Conservation (phyloP, 768 basidiomycete genomes). For the Exsudoporus frostii region DNA sequence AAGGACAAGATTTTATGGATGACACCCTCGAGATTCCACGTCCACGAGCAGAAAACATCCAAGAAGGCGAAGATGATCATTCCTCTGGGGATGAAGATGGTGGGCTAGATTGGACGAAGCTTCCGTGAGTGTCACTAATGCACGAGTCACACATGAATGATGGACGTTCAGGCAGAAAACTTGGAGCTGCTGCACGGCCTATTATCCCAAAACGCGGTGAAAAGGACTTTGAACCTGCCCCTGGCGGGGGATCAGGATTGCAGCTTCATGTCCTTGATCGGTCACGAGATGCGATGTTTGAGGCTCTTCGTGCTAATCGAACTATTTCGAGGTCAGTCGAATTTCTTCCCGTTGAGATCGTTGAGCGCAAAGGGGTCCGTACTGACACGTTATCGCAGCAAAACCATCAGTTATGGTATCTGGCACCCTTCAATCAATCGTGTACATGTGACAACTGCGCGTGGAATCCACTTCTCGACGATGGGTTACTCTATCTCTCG, state of each 20-base stretch:
- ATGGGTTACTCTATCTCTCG: conserved; percentile 80
- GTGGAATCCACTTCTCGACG: conserved; percentile 78
- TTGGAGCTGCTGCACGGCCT: conserved; percentile 43
- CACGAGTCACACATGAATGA: conserved; percentile 5
- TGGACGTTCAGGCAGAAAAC: conserved; percentile 13
- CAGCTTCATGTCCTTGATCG: conserved; percentile 81
- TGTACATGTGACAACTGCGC: conserved; percentile 64
- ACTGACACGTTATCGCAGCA: conserved; percentile 41
- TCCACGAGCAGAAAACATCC: conserved; percentile 10
- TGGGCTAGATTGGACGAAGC: conserved; percentile 79
- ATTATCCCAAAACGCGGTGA: conserved; percentile 95
- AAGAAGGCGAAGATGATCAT: conserved; percentile 36
- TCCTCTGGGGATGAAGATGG: conserved; percentile 75
- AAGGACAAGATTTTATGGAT: conserved; percentile 48
- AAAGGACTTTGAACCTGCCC: conserved; percentile 91
- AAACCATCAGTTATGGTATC: conserved; percentile 73
- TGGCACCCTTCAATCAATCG: conserved; percentile 70
- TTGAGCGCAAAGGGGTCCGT: not conserved
- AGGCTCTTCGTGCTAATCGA: conserved; percentile 68
- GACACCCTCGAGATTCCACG: conserved; percentile 51
- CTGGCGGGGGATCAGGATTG: conserved; percentile 60
- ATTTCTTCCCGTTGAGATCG: not conserved
- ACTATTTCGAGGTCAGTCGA: conserved; percentile 67
- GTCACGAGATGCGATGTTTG: conserved; percentile 83
- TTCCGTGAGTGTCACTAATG: conserved; percentile 45